Percentiles rank a stretch among this genome's conserved stretches.
Conservation (phyloP, 2,329 filamentous ascomycete species). For the Hypoxylon rubiginosum region DNA sequence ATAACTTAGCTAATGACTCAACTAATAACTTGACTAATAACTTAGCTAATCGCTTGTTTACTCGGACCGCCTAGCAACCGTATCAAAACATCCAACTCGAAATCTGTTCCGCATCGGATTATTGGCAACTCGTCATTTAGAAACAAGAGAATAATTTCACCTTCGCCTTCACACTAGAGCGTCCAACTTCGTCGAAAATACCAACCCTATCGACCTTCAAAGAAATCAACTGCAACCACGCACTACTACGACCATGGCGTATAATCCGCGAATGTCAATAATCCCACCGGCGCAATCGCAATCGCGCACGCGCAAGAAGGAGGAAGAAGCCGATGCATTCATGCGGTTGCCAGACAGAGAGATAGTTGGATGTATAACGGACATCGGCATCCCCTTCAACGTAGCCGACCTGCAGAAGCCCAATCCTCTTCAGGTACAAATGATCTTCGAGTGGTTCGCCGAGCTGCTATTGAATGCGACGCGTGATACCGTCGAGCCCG, state of each 20-base stretch:
- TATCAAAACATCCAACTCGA: conserved; percentile 37
- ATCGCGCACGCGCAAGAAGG: conserved; percentile 68
- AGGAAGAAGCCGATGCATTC: conserved; percentile 70
- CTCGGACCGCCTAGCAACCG: conserved; percentile 40
- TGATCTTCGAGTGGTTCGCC: conserved; percentile 98
- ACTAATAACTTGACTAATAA: too few species aligned
- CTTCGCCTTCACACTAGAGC: conserved; percentile 6
- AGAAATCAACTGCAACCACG: not conserved
- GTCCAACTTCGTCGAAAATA: not conserved
- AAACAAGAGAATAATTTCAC: conserved; percentile 11
- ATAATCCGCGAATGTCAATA: conserved; percentile 72
- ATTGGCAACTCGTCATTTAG: not conserved
- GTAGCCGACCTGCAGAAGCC: conserved; percentile 92
- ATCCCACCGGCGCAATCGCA: conserved; percentile 66
- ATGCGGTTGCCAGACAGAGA: conserved; percentile 77
- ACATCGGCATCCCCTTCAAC: conserved; percentile 92
- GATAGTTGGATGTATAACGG: conserved; percentile 96
- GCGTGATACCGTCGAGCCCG: conserved; percentile 91
- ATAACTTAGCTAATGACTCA: too few species aligned
- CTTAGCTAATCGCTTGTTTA: conserved; percentile 33
- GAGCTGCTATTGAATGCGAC: conserved; percentile 95
- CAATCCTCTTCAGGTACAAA: conserved; percentile 93
- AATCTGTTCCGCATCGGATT: not conserved
- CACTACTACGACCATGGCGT: conserved; percentile 62
- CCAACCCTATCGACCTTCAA: not conserved